Percentiles rank a stretch among this genome's conserved stretches.
These are phyloP conservation scores for Naematelia aurantialba DNA, from an alignment of 768 basidiomycete genomes.

Conservation along the genomic window DNA sequence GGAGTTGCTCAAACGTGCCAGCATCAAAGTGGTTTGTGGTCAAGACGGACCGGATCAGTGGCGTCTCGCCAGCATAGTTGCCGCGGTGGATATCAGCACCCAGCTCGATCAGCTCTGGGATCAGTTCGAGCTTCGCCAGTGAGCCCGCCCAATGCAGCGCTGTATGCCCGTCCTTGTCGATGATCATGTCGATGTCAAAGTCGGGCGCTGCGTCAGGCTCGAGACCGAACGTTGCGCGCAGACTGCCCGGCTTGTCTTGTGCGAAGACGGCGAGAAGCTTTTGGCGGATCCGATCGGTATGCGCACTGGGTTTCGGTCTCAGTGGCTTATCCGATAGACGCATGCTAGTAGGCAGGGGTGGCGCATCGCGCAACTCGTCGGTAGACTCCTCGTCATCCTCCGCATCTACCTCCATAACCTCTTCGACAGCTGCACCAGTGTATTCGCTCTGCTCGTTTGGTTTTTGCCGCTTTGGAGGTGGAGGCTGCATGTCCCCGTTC, in stretches of 20 bases:
- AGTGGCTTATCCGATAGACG: conserved; percentile 40
- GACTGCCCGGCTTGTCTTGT: conserved; percentile 20
- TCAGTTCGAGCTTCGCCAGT: conserved; percentile 65
- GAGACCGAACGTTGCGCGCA: conserved; percentile 32
- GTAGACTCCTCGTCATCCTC: conserved; percentile 34
- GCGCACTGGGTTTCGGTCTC: conserved; percentile 29
- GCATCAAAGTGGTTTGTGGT: conserved; percentile 79
- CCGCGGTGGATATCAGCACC: conserved; percentile 89
- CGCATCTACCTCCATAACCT: conserved; percentile 11
- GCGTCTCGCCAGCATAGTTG: conserved; percentile 89
- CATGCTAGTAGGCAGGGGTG: conserved; percentile 36
- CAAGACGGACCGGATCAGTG: conserved; percentile 85
- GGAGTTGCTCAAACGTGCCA: conserved; percentile 61
- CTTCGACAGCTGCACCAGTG: conserved; percentile 13
- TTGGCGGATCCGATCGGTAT: conserved; percentile 28
- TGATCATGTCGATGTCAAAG: conserved; percentile 72
- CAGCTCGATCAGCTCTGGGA: conserved; percentile 65
- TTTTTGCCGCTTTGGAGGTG: conserved; percentile 29
- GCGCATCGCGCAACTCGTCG: conserved; percentile 27
- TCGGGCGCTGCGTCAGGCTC: conserved; percentile 28
- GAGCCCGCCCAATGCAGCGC: conserved; percentile 90
- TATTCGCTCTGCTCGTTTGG: conserved; percentile 16
- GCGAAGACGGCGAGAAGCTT: conserved; percentile 48
- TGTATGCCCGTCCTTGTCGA: conserved; percentile 93
- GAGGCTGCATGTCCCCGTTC: conserved; percentile 22